Conservation (phyloP, 768 basidiomycete genomes). For the Amanita molliuscula region DNA sequence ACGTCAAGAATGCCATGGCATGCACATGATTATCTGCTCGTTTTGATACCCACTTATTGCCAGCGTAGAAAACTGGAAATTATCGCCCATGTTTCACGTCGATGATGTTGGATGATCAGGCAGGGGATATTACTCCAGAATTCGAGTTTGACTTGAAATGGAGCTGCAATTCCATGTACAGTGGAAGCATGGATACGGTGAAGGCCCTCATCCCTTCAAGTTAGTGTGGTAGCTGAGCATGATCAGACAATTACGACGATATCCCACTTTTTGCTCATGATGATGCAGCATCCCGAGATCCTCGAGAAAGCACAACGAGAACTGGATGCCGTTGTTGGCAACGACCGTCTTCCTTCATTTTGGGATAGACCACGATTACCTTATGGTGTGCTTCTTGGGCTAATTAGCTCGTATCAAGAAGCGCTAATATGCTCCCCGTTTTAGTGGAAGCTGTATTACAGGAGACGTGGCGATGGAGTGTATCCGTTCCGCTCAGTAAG, state of each 20-base stretch:
- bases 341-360: constrained; percentile 47
- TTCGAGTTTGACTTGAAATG: constrained; percentile 66
- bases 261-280: constrained; percentile 55
- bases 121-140: constrained; percentile 23
- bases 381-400: constrained; percentile 27
- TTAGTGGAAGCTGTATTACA: constrained; percentile 42
- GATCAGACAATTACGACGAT: constrained; percentile 43
- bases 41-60: background rate
- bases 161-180: constrained; percentile 81
- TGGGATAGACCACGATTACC: constrained; percentile 45
- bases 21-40: constrained; percentile 11
- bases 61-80: constrained; percentile 27
- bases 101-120: constrained; percentile 44
- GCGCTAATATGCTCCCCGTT: background rate
- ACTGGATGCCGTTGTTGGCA: constrained; percentile 49
- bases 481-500: constrained; percentile 48
- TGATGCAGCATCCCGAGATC: constrained; percentile 50
- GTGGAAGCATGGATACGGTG: constrained; percentile 57
- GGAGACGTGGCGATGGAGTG: constrained; percentile 48
- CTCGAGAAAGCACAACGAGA: constrained; percentile 53
- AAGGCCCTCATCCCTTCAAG: constrained; percentile 2
- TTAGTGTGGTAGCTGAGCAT: background rate
- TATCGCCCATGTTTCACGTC: constrained; percentile 34
- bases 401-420: background rate
- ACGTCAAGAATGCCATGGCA: constrained; percentile 48